These are phyloP conservation scores for Paraglomus occultum DNA, from an alignment of 192 early-diverging fungal genomes.

Conservation along the genomic window DNA sequence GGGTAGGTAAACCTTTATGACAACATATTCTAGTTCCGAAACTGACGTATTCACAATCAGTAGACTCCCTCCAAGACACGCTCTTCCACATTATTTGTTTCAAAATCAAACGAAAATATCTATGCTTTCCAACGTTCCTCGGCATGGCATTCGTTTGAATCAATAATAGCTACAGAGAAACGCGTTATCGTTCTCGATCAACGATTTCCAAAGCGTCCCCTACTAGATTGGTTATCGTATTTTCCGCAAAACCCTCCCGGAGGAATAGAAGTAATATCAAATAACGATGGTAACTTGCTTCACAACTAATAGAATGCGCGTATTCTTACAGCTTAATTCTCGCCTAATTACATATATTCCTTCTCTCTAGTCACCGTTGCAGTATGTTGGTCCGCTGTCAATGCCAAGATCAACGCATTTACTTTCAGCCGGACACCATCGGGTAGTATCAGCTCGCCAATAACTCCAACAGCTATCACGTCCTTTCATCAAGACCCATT, in stretches of 20 bases:
- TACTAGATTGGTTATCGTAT: constrained; percentile 13
- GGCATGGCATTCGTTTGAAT: background rate
- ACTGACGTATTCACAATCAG: background rate
- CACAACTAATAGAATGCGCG: too few species aligned
- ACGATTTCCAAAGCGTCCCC: constrained; percentile 23
- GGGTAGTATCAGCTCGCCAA: too few species aligned
- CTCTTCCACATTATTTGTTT: background rate
- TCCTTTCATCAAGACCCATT: too few species aligned
- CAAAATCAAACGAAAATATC: constrained; percentile 10
- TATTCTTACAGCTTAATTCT: too few species aligned
- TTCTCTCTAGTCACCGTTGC: too few species aligned
- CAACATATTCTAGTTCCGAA: background rate
- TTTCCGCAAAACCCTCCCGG: background rate
- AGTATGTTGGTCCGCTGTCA: too few species aligned
- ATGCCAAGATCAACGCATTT: too few species aligned
- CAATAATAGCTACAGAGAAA: background rate
- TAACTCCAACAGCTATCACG: too few species aligned
- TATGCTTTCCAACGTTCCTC: constrained; percentile 17
- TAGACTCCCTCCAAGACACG: background rate
- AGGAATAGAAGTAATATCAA: constrained; percentile 4
- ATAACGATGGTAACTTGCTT: constrained; percentile 14
- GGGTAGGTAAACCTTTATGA: constrained; percentile 11
- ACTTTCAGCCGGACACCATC: too few species aligned
- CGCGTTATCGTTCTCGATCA: constrained; percentile 24
- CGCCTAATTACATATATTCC: too few species aligned